Percentiles rank a stretch among this genome's conserved stretches.
Conservation (phyloP, 2,329 filamentous ascomycete species). For the Cercospora zeae-maydis region DNA sequence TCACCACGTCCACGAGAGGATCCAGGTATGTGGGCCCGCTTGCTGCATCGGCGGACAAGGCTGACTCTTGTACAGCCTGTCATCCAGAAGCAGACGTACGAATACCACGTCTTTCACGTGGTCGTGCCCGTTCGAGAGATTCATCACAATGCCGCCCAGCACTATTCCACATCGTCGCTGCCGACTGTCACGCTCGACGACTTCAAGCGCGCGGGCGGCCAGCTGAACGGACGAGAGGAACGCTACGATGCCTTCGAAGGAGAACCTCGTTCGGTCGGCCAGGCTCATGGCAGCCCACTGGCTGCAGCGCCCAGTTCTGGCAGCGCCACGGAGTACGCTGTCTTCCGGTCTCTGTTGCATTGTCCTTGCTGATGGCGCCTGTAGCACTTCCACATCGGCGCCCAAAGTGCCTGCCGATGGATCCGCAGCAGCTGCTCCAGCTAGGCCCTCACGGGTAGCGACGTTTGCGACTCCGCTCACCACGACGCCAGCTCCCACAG, state of each 20-base stretch:
- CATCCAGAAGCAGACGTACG: conserved; percentile 62
- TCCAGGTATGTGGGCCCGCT: conserved; percentile 34
- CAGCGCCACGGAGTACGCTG: not conserved
- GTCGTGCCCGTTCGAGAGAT: conserved; percentile 68
- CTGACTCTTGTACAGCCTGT: conserved; percentile 38
- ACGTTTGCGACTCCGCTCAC: conserved; percentile 1
- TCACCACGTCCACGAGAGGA: conserved; percentile 63
- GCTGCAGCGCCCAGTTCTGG: not conserved
- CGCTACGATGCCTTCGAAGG: conserved; percentile 59
- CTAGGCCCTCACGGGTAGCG: not conserved
- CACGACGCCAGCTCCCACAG: not conserved
- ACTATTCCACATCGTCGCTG: conserved; percentile 61
- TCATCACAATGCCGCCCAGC: conserved; percentile 62
- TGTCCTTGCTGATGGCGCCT: not conserved
- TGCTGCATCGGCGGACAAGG: not conserved
- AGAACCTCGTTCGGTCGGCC: conserved; percentile 48
- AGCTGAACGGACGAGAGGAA: conserved; percentile 52
- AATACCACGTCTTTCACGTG: conserved; percentile 64
- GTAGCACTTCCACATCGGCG: not conserved
- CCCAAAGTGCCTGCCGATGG: not conserved
- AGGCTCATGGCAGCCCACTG: conserved; percentile 14
- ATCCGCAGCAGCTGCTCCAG: conserved; percentile 10
- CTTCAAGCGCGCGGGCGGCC: conserved; percentile 56
- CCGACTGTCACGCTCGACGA: conserved; percentile 62
- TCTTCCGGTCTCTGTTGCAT: not conserved